Conservation (phyloP, 176 grass and related monocot genomes). For the Carex kokanica region DNA sequence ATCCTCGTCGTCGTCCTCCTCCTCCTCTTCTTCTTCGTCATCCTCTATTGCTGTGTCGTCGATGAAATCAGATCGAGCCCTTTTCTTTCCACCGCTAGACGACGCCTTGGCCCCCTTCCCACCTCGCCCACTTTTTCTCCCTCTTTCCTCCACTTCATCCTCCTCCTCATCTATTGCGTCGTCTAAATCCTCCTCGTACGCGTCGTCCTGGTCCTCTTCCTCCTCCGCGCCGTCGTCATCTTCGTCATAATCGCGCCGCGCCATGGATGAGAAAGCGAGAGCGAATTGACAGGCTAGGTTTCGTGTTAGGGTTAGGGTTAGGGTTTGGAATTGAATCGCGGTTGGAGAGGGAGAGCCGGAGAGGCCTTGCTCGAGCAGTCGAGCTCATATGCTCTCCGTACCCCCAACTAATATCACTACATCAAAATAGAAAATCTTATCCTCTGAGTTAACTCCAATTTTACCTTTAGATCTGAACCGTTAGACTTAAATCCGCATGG, state of each 20-base stretch:
- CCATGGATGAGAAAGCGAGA: constrained; percentile 44
- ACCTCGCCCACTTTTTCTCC: constrained; percentile 52
- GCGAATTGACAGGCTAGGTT: not conserved
- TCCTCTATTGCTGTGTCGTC: constrained; percentile 89
- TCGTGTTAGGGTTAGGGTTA: constrained; percentile 23
- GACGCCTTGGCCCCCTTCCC: constrained; percentile 38
- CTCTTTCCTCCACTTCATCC: constrained; percentile 27
- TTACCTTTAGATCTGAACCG: too few relatives aligned
- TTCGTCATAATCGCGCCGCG: constrained; percentile 50
- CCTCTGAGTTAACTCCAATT: too few relatives aligned
- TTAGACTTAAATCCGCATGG: too few relatives aligned
- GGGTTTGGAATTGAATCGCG: not conserved
- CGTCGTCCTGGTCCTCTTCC: constrained; percentile 47
- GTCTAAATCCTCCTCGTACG: constrained; percentile 17
- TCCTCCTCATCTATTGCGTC: not conserved
- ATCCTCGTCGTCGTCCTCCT: constrained; percentile 37
- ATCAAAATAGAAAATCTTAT: not conserved
- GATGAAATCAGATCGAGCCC: constrained; percentile 67
- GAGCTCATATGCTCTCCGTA: not conserved
- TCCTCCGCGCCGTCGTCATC: constrained; percentile 62
- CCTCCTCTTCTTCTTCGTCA: constrained; percentile 68
- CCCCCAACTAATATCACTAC: not conserved
- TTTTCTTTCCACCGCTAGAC: constrained; percentile 44
- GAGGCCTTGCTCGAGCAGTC: not conserved
- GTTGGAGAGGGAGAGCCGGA: not conserved